These are phyloP conservation scores for Leishmania major DNA, from an alignment of 208 protist genomes.

Conservation along the genomic window DNA sequence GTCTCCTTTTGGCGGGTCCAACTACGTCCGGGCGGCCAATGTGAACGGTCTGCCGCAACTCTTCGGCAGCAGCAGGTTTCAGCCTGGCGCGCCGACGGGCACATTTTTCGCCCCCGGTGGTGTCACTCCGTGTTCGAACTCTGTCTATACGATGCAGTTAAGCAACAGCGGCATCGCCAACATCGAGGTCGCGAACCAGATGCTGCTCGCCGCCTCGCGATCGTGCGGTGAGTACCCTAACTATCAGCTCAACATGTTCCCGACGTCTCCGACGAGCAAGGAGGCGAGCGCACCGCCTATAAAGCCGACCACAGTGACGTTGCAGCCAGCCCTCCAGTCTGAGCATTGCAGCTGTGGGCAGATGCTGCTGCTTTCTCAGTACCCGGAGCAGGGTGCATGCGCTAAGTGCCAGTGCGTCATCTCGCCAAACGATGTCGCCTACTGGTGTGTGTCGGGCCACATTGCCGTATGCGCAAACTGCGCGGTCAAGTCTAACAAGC, in stretches of 20 bases:
- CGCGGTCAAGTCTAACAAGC: slow-evolving; percentile 14
- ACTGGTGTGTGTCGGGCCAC: slow-evolving; percentile 49
- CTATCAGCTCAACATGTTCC: slow-evolving; percentile 14
- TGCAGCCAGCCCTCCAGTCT: slow-evolving; percentile 28
- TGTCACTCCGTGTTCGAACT: slow-evolving; percentile 1
- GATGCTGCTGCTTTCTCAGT: slow-evolving; percentile 39
- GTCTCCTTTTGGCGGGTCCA: slow-evolving; percentile 11
- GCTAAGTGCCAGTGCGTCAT: slow-evolving; percentile 34
- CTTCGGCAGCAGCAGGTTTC: slow-evolving; percentile 21
- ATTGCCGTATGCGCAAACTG: slow-evolving; percentile 42
- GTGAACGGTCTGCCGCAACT: slow-evolving; percentile 16
- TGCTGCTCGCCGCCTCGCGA: slow-evolving; percentile 32
- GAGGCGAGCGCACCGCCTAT: neutral
- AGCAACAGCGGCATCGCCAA: slow-evolving; percentile 23
- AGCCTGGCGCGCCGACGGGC: neutral
- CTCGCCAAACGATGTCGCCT: slow-evolving; percentile 27
- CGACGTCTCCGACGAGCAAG: slow-evolving; percentile 8
- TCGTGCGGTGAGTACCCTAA: slow-evolving; percentile 16
- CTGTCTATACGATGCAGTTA: slow-evolving; percentile 25
- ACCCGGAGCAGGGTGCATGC: slow-evolving; percentile 23
- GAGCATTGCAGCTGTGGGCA: slow-evolving; percentile 54
- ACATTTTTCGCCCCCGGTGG: neutral
- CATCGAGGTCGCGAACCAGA: slow-evolving; percentile 38
- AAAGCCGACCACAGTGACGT: slow-evolving; percentile 30
- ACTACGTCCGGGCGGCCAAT: neutral